Evolutionary conservation across 768 basidiomycete genomes (phyloP).

Genomic region (Sutorius australiensis): DNA sequence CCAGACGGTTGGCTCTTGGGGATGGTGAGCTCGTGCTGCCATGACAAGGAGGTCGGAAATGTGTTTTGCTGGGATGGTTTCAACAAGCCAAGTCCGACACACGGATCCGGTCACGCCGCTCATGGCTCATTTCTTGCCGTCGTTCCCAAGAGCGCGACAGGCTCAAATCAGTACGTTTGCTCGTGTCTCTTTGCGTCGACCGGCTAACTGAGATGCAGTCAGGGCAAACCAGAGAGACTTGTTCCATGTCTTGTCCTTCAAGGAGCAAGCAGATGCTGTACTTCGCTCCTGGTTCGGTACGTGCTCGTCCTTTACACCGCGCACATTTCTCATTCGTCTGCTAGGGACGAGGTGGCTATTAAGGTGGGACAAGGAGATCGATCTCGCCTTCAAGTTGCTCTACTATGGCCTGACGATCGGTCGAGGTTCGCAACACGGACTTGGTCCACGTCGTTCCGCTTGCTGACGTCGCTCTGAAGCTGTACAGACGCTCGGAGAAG

Average conservation of each 20-base stretch:
- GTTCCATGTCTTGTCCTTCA: constrained; percentile 69
- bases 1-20: constrained; percentile 62
- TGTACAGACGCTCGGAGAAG: constrained; percentile 83
- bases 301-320: constrained; percentile 14
- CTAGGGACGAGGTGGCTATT: constrained; percentile 77
- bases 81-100: constrained; percentile 4
- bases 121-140: constrained; percentile 31
- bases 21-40: constrained; percentile 34
- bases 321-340: constrained; percentile 8
- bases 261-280: constrained; percentile 71
- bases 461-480: constrained; percentile 39
- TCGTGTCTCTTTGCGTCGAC: not conserved
- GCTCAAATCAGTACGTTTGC: constrained; percentile 78
- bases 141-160: constrained; percentile 75
- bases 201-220: constrained; percentile 43
- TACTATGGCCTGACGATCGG: constrained; percentile 77
- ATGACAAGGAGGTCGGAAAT: constrained; percentile 12
- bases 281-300: constrained; percentile 75
- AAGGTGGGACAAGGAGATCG: constrained; percentile 79
- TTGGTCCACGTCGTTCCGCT: not conserved
- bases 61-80: not conserved
- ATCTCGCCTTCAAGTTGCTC: constrained; percentile 58
- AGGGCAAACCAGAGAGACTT: constrained; percentile 82
- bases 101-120: not conserved
- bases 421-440: constrained; percentile 47